Evolutionary conservation across 768 basidiomycete genomes (phyloP).

Genomic region (Agrocybe praecox): DNA sequence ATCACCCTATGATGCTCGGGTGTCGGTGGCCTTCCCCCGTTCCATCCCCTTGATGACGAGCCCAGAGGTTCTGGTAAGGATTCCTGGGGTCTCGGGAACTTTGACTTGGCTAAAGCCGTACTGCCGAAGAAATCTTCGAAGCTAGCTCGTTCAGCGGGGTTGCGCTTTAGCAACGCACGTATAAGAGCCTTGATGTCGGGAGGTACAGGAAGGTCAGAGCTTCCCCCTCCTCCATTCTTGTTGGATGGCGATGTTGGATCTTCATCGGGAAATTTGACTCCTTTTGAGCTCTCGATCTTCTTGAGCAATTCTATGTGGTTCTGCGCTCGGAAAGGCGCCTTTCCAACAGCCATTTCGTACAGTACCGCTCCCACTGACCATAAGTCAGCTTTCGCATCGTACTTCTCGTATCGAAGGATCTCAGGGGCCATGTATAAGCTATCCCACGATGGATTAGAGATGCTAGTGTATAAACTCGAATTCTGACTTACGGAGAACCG

Average conservation of each 20-base stretch:
- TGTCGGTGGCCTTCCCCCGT: slow-evolving; percentile 45
- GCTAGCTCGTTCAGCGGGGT: slow-evolving; percentile 80
- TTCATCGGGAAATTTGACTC: slow-evolving; percentile 94
- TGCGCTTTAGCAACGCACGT: slow-evolving; percentile 77
- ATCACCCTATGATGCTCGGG: slow-evolving; percentile 78
- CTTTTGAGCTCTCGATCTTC: slow-evolving; percentile 90
- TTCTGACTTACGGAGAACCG: slow-evolving; percentile 82
- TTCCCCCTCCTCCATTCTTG: slow-evolving; percentile 46
- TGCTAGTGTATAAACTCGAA: slow-evolving; percentile 3
- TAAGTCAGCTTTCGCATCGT: slow-evolving; percentile 96
- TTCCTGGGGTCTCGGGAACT: slow-evolving; percentile 64
- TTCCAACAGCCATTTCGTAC: slow-evolving; percentile 93
- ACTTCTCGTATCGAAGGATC: slow-evolving; percentile 95
- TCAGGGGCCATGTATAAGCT: slow-evolving; percentile 99
- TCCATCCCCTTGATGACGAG: slow-evolving; percentile 26
- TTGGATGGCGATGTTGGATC: slow-evolving; percentile 52
- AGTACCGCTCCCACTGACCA: slow-evolving; percentile 99
- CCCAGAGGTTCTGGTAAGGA: slow-evolving; percentile 30
- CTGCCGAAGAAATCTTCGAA: slow-evolving; percentile 94
- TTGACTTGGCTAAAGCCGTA: slow-evolving; percentile 73
- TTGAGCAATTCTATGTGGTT: slow-evolving; percentile 96
- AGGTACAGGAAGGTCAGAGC: slow-evolving; percentile 63
- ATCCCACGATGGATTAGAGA: slow-evolving; percentile 4
- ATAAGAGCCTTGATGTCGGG: slow-evolving; percentile 88
- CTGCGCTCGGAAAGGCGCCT: slow-evolving; percentile 91